These are phyloP conservation scores for Incumbomyces delicatus DNA, from an alignment of 2,329 filamentous ascomycete species.

Conservation along the genomic window DNA sequence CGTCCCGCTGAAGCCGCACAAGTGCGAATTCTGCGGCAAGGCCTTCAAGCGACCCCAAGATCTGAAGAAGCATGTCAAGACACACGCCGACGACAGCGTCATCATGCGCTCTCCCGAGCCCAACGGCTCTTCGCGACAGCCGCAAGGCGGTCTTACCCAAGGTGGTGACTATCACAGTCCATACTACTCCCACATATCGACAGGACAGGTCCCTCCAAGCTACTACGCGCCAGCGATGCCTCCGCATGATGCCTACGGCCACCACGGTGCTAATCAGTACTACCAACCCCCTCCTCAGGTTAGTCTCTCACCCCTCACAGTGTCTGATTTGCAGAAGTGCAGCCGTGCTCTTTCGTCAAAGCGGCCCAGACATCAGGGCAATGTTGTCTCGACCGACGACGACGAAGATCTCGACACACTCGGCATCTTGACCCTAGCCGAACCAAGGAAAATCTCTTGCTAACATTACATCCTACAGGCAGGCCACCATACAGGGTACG, in stretches of 20 bases:
- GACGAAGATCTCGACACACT: neutral
- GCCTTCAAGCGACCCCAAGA: slow-evolving; percentile 98
- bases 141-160: slow-evolving; percentile 18
- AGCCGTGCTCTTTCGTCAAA: neutral
- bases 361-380: neutral
- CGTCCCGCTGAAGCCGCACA: slow-evolving; percentile 97
- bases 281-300: slow-evolving; percentile 21
- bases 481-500: slow-evolving; percentile 49
- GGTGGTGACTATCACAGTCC: slow-evolving; percentile 20
- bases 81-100: slow-evolving; percentile 90
- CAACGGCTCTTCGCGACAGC: slow-evolving; percentile 34
- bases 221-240: slow-evolving; percentile 22
- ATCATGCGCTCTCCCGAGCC: slow-evolving; percentile 55
- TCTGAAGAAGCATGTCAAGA: slow-evolving; percentile 99
- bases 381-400: neutral
- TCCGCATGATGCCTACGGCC: slow-evolving; percentile 20
- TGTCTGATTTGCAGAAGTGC: slow-evolving; percentile 1
- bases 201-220: slow-evolving; percentile 18
- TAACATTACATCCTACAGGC: slow-evolving; percentile 35
- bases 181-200: slow-evolving; percentile 19
- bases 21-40: slow-evolving; percentile 97
- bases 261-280: slow-evolving; percentile 22
- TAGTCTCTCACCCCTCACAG: slow-evolving; percentile 1
- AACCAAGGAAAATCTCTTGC: neutral
- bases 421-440: neutral